phyloP scores from a whole-genome alignment of 2,329 filamentous ascomycete genomes.

The Penicillium sp. region DNA sequence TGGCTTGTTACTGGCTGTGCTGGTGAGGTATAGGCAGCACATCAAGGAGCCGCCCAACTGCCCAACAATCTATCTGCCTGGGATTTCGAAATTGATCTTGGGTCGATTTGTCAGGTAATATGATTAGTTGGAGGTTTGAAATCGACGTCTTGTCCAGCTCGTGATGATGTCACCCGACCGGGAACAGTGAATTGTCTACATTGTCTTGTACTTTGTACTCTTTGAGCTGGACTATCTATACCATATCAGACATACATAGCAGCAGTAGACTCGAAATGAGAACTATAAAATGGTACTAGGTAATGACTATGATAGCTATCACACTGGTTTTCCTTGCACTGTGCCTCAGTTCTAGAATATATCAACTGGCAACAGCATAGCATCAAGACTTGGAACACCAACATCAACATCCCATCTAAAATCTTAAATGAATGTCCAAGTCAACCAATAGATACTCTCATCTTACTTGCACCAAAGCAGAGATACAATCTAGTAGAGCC shows the following conservation, averaged over 20 bases:
- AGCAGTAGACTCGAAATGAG: background rate
- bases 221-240: background rate
- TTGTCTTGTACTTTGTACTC: background rate
- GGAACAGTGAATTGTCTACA: background rate
- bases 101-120: background rate
- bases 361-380: too few species aligned
- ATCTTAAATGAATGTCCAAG: background rate
- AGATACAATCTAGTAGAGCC: background rate
- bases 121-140: background rate
- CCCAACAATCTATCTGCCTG: background rate
- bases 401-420: too few species aligned
- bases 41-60: background rate
- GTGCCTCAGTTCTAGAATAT: background rate
- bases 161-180: slow-evolving; percentile 29
- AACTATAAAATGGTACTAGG: too few species aligned
- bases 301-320: too few species aligned
- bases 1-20: slow-evolving; percentile 8
- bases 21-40: background rate
- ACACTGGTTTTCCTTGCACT: background rate
- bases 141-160: background rate
- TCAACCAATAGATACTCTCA: background rate
- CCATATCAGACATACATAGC: background rate
- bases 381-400: too few species aligned
- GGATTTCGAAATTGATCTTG: background rate
- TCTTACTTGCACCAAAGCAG: background rate